These are phyloP conservation scores for Carex littledalei DNA, from an alignment of 176 grass and related monocot species.

Conservation along the genomic window DNA sequence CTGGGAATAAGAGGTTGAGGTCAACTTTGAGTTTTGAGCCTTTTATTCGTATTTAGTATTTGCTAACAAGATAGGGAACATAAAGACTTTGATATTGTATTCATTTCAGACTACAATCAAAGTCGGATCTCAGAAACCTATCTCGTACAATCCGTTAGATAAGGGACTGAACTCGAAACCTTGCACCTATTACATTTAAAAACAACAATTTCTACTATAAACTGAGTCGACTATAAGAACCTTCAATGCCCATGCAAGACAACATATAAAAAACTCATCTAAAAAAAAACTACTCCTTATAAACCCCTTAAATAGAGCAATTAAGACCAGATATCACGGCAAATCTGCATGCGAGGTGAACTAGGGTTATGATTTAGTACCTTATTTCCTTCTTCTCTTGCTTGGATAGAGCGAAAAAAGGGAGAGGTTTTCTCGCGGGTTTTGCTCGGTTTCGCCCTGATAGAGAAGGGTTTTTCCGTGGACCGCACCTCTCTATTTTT, in stretches of 20 bases:
- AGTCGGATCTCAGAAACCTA: background rate
- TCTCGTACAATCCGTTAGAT: background rate
- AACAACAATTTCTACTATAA: background rate
- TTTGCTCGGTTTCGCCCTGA: background rate
- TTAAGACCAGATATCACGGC: background rate
- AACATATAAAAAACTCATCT: background rate
- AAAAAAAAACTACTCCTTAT: background rate
- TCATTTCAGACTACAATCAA: background rate
- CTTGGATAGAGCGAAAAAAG: background rate
- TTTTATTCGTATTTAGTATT: background rate
- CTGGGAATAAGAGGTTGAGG: background rate
- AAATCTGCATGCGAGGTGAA: background rate
- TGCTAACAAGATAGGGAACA: background rate
- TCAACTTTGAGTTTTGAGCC: background rate
- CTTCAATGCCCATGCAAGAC: background rate
- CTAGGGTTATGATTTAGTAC: background rate
- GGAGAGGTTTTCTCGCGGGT: background rate
- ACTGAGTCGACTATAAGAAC: background rate
- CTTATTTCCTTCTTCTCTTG: background rate
- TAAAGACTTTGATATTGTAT: background rate
- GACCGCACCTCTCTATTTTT: slow-evolving; percentile 6
- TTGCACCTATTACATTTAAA: background rate
- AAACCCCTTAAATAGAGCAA: background rate
- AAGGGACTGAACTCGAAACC: background rate
- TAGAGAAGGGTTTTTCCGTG: slow-evolving; percentile 10